A percentile compares a stretch with the other conserved stretches of the same genome.
phyloP scores from a whole-genome alignment of 768 basidiomycete genomes.

The Steccherinum ochraceum region DNA sequence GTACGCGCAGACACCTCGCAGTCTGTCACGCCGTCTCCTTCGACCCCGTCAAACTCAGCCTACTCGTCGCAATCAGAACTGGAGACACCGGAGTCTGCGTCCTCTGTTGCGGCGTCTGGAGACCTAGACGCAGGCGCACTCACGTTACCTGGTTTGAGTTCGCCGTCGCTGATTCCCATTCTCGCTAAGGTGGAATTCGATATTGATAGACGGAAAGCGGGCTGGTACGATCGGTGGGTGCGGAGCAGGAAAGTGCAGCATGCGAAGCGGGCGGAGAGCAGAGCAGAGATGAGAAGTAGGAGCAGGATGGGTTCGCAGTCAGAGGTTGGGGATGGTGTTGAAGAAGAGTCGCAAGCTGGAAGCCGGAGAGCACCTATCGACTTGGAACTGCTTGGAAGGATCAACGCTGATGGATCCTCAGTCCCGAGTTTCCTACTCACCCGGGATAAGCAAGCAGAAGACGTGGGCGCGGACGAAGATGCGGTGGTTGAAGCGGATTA shows the following conservation, averaged over 20 bases:
- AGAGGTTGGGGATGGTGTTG: slow-evolving; percentile 17
- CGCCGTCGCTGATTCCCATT: slow-evolving; percentile 67
- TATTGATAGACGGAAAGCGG: slow-evolving; percentile 72
- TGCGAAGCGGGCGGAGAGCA: slow-evolving; percentile 48
- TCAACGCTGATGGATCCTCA: slow-evolving; percentile 32
- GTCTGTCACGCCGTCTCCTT: slow-evolving; percentile 42
- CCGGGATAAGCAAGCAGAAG: slow-evolving; percentile 23
- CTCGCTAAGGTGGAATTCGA: slow-evolving; percentile 96
- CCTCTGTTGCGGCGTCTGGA: slow-evolving; percentile 16
- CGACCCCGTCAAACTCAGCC: slow-evolving; percentile 22
- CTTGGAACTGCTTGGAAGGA: slow-evolving; percentile 40
- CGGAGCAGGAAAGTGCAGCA: slow-evolving; percentile 57
- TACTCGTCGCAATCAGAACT: slow-evolving; percentile 38
- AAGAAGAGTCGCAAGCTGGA: slow-evolving; percentile 15
- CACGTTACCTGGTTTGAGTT: slow-evolving; percentile 60
- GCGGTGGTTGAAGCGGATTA: slow-evolving; percentile 14
- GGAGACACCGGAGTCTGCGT: slow-evolving; percentile 48
- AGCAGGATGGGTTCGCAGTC: slow-evolving; percentile 14
- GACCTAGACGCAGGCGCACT: slow-evolving; percentile 41
- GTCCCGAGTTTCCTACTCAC: slow-evolving; percentile 23
- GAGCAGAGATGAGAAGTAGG: slow-evolving; percentile 23
- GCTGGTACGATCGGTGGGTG: slow-evolving; percentile 85
- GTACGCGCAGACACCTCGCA: slow-evolving; percentile 29
- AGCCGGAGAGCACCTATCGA: slow-evolving; percentile 37
- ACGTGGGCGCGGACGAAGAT: slow-evolving; percentile 26